Evolutionary conservation across 208 protist species (phyloP).

Genomic region (Phytomonas francai): DNA sequence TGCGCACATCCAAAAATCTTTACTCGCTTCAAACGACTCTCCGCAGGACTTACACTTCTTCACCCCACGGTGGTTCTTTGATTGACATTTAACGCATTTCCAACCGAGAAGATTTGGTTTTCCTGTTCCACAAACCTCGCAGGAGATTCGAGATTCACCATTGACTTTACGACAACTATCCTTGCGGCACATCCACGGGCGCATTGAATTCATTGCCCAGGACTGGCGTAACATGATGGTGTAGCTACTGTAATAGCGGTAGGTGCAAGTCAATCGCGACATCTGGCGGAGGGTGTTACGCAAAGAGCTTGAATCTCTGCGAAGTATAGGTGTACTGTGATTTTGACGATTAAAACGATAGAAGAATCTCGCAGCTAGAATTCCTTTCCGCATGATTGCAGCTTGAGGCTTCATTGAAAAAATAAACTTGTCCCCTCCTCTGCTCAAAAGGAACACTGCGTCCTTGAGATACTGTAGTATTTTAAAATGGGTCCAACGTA

Average conservation of each 20-base stretch:
- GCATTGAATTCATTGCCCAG: slow-evolving; percentile 34
- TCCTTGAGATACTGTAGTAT: not conserved
- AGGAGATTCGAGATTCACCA: slow-evolving; percentile 16
- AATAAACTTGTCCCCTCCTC: not conserved
- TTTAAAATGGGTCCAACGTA: not conserved
- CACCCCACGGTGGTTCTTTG: slow-evolving; percentile 62
- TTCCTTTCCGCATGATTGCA: not conserved
- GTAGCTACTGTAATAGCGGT: slow-evolving; percentile 6
- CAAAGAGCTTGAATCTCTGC: not conserved
- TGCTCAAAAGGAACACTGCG: not conserved
- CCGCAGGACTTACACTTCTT: slow-evolving; percentile 68
- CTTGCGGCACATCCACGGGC: slow-evolving; percentile 79
- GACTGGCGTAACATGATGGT: slow-evolving; percentile 34
- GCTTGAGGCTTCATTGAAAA: not conserved
- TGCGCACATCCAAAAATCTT: slow-evolving; percentile 78
- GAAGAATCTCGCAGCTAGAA: not conserved
- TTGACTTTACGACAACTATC: slow-evolving; percentile 60
- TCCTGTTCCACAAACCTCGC: slow-evolving; percentile 37
- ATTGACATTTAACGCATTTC: slow-evolving; percentile 64
- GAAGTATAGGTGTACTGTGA: not conserved
- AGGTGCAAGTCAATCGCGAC: not conserved
- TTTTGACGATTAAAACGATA: not conserved
- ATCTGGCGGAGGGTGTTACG: not conserved
- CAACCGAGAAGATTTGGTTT: slow-evolving; percentile 69
- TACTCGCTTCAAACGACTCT: slow-evolving; percentile 27